Evolutionary conservation across 1,284 basidiomycete species (phyloP).

Genomic region (Leccinum angustisporum): DNA sequence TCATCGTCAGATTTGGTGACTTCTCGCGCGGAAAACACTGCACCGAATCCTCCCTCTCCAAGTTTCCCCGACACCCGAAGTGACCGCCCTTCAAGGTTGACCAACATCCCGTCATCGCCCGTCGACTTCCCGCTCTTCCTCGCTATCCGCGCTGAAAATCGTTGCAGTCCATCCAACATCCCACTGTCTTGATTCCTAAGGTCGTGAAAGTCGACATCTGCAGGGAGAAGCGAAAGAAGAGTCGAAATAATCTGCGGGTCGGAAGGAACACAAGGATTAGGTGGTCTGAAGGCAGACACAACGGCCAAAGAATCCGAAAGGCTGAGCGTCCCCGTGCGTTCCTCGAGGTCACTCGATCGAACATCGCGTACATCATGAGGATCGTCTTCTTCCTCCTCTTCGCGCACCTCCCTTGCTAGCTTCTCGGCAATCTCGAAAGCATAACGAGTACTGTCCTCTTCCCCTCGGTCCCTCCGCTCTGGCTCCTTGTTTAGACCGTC

Average conservation of each 20-base stretch:
- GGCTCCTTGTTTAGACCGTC: conserved; percentile 30
- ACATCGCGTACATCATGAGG: conserved; percentile 26
- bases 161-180: conserved; percentile 67
- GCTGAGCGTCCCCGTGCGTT: conserved; percentile 60
- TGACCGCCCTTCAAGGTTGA: conserved; percentile 57
- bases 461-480: conserved; percentile 21
- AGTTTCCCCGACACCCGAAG: conserved; percentile 84
- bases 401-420: conserved; percentile 53
- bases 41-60: conserved; percentile 96
- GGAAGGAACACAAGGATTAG: conserved; percentile 90
- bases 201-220: conserved; percentile 69
- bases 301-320: conserved; percentile 62
- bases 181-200: conserved; percentile 52
- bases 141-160: conserved; percentile 55
- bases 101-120: conserved; percentile 42
- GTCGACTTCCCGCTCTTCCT: conserved; percentile 46
- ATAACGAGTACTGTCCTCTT: conserved; percentile 40
- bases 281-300: conserved; percentile 62
- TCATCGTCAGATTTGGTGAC: conserved; percentile 37
- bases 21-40: conserved; percentile 84
- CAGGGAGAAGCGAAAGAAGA: conserved; percentile 67
- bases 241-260: conserved; percentile 65
- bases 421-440: conserved; percentile 54
- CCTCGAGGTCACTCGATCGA: conserved; percentile 37
- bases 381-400: conserved; percentile 30